Percentiles rank a stretch among this genome's conserved stretches.
Evolutionary conservation across 352 stramenopile genomes (phyloP).

Genomic region (Phytophthora macrochlamydospora): DNA sequence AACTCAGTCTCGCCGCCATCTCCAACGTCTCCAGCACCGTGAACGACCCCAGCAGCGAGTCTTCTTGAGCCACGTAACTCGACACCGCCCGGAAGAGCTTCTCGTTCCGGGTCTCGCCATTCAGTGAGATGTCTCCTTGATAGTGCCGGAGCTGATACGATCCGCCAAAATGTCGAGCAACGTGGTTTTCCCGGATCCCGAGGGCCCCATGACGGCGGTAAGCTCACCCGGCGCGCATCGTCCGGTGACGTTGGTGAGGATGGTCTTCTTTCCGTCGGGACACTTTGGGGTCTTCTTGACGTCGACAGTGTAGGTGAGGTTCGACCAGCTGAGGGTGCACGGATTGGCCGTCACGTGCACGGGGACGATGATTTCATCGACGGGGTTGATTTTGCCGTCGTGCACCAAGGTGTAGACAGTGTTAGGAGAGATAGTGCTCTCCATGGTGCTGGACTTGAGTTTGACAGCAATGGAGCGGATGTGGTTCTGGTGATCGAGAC

Average conservation of each 20-base stretch:
- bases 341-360: background rate
- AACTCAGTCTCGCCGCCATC: constrained; percentile 59
- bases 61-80: constrained; percentile 70
- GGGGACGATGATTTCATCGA: no score
- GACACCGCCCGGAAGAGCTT: constrained; percentile 47
- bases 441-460: no score
- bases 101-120: constrained; percentile 41
- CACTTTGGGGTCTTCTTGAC: constrained; percentile 2
- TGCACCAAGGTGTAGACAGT: no score
- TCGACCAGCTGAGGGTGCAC: constrained; percentile 2
- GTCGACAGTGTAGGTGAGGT: constrained; percentile 3
- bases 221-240: constrained; percentile 47
- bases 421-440: no score
- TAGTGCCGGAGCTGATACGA: constrained; percentile 32
- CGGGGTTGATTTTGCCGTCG: no score
- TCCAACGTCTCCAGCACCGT: constrained; percentile 71
- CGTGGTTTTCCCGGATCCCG: constrained; percentile 64
- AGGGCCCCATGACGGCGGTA: constrained; percentile 68
- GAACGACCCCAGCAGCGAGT: constrained; percentile 63
- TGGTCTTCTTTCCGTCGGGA: constrained; percentile 30
- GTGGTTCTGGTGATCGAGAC: no score
- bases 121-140: constrained; percentile 51
- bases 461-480: no score
- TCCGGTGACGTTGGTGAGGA: constrained; percentile 53
- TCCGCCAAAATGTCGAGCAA: constrained; percentile 70